These are phyloP conservation scores for Pelagophyceae sp. DNA, from an alignment of 352 stramenopile species.

Conservation along the genomic window DNA sequence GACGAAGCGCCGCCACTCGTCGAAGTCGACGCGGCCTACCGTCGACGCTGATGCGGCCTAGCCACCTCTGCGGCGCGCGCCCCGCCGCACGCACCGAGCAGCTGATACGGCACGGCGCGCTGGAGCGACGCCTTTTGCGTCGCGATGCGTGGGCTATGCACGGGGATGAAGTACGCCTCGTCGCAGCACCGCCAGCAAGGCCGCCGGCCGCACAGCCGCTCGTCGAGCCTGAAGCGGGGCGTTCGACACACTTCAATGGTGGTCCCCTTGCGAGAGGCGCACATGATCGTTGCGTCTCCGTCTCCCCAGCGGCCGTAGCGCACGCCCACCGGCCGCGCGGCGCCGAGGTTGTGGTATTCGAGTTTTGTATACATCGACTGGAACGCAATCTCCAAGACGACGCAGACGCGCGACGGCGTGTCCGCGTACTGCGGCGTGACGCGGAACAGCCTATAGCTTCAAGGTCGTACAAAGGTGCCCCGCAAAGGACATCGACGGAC, in stretches of 20 bases:
- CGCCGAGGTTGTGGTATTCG: background rate
- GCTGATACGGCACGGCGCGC: background rate
- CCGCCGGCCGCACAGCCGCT: background rate
- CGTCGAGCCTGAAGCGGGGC: background rate
- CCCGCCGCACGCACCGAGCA: background rate
- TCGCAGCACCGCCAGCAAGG: background rate
- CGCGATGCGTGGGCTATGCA: background rate
- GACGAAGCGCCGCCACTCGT: background rate
- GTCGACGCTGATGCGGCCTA: too few species aligned
- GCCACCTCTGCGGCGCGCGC: too few species aligned
- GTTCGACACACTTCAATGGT: too few species aligned
- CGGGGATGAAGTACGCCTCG: background rate
- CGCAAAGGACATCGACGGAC: too few species aligned
- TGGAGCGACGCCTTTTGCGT: background rate
- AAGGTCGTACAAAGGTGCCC: too few species aligned
- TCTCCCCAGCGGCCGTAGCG: background rate
- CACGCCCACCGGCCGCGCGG: too few species aligned
- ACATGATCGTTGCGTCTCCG: background rate
- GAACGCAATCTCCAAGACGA: background rate
- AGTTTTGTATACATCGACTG: background rate
- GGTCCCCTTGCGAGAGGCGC: too few species aligned
- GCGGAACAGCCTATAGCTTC: too few species aligned
- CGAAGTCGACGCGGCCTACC: background rate
- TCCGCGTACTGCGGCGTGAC: background rate
- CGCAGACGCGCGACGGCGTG: background rate